Evolutionary conservation across 2,329 filamentous ascomycete species (phyloP).

Genomic region (Aspergillus neoniger): DNA sequence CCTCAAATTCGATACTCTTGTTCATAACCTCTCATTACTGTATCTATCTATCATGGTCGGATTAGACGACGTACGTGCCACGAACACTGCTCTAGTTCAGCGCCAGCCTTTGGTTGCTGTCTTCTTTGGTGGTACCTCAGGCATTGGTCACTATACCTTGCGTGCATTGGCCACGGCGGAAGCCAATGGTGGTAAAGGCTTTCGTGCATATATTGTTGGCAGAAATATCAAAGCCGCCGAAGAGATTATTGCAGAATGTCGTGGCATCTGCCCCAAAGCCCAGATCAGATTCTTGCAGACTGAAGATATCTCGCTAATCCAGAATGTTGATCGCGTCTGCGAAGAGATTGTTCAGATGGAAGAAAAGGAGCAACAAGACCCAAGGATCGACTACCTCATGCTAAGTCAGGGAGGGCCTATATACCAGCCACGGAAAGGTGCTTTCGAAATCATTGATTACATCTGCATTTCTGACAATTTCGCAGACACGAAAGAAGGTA

Average conservation of each 20-base stretch:
- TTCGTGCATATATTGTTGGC: conserved; percentile 10
- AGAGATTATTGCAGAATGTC: conserved; percentile 8
- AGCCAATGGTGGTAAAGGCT: not conserved
- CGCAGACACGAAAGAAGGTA: conserved; percentile 9
- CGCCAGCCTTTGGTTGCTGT: conserved; percentile 10
- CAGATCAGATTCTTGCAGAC: conserved; percentile 1
- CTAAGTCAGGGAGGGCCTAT: conserved; percentile 1
- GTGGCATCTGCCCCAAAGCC: not conserved
- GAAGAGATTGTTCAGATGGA: not conserved
- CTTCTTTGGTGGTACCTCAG: conserved; percentile 12
- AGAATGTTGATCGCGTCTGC: not conserved
- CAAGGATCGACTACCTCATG: conserved; percentile 11
- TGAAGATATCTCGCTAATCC: not conserved
- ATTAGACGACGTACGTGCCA: not conserved
- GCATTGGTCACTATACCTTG: conserved; percentile 11
- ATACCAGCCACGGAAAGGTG: conserved; percentile 6
- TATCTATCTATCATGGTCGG: not conserved
- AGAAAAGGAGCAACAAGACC: not conserved
- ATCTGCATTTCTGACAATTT: not conserved
- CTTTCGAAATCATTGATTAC: too few relatives aligned
- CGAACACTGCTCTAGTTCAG: conserved; percentile 2
- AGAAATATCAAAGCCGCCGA: conserved; percentile 8
- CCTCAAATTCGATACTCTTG: not conserved
- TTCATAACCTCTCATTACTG: not conserved
- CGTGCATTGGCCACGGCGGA: conserved; percentile 2